These are phyloP conservation scores for Leccinum angustisporum DNA, from an alignment of 1,284 basidiomycete species.

Conservation along the genomic window DNA sequence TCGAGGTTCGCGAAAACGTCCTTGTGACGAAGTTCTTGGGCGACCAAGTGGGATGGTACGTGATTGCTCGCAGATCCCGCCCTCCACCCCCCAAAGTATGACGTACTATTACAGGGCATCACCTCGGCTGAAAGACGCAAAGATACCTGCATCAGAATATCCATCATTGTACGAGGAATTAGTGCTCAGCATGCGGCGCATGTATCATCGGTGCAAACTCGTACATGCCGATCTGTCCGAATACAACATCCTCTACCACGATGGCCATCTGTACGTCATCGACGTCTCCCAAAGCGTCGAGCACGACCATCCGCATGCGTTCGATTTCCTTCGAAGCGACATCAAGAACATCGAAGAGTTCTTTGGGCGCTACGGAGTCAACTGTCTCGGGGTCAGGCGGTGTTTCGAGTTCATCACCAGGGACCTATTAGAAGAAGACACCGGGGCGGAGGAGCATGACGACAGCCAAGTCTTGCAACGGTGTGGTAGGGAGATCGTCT, in stretches of 20 bases:
- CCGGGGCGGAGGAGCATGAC: slow-evolving; percentile 35
- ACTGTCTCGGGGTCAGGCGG: slow-evolving; percentile 76
- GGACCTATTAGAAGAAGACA: slow-evolving; percentile 43
- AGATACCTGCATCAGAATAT: slow-evolving; percentile 56
- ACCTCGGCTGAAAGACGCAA: slow-evolving; percentile 88
- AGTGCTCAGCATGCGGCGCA: slow-evolving; percentile 75
- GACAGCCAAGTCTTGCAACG: slow-evolving; percentile 45
- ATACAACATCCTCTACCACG: slow-evolving; percentile 94
- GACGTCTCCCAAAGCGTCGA: slow-evolving; percentile 99
- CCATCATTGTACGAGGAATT: slow-evolving; percentile 78
- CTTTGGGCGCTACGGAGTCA: slow-evolving; percentile 77
- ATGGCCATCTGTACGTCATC: slow-evolving; percentile 87
- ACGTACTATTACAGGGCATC: slow-evolving; percentile 62
- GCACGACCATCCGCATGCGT: slow-evolving; percentile 94
- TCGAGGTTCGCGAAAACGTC: slow-evolving; percentile 96
- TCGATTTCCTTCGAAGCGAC: slow-evolving; percentile 94
- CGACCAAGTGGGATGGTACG: slow-evolving; percentile 76
- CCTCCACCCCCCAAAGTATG: slow-evolving; percentile 6
- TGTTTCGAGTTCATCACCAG: slow-evolving; percentile 89
- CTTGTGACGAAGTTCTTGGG: slow-evolving; percentile 96
- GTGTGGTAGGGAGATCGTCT: slow-evolving; percentile 31
- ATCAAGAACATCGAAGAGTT: slow-evolving; percentile 93
- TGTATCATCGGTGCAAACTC: slow-evolving; percentile 90
- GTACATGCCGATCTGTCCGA: slow-evolving; percentile 98
- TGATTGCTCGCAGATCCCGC: slow-evolving; percentile 15